Conservation (phyloP, 2,329 filamentous ascomycete species). For the Trichoderma sp. region DNA sequence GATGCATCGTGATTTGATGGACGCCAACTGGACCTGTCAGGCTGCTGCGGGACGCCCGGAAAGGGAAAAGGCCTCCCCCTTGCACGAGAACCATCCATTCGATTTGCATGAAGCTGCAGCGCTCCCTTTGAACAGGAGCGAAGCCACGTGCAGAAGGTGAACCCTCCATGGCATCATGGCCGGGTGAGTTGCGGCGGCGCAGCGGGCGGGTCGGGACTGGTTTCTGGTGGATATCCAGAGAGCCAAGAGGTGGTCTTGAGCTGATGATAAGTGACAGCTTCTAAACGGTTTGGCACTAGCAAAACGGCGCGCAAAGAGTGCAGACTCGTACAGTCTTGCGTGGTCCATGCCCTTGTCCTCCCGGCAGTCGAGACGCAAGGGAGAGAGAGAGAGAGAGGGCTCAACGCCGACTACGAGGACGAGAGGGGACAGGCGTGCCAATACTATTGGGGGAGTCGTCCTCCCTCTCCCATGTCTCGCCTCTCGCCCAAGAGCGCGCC, state of each 20-base stretch:
- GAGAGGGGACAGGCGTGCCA: neutral
- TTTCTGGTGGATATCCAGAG: neutral
- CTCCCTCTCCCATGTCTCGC: neutral
- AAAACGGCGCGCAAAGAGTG: conserved; percentile 1
- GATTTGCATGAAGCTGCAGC: neutral
- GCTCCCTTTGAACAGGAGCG: conserved; percentile 1
- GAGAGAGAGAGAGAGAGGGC: neutral
- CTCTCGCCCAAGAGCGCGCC: neutral
- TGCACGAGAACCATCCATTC: neutral
- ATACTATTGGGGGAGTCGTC: neutral
- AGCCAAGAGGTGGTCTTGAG: neutral
- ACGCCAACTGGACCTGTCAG: neutral
- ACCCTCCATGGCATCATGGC: conserved; percentile 10
- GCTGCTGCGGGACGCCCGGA: conserved; percentile 6
- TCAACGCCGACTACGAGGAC: neutral
- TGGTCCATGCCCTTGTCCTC: neutral
- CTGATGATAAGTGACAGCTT: conserved; percentile 18
- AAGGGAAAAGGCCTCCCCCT: neutral
- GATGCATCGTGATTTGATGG: neutral
- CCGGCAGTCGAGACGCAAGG: conserved; percentile 4
- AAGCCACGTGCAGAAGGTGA: conserved; percentile 15
- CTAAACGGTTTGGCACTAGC: neutral
- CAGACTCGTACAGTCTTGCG: neutral
- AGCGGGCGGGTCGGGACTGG: conserved; percentile 2
- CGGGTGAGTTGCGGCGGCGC: conserved; percentile 14